These are phyloP conservation scores for Sphenostylis stenocarpa DNA, from an alignment of 306 rosid species.

Conservation along the genomic window DNA sequence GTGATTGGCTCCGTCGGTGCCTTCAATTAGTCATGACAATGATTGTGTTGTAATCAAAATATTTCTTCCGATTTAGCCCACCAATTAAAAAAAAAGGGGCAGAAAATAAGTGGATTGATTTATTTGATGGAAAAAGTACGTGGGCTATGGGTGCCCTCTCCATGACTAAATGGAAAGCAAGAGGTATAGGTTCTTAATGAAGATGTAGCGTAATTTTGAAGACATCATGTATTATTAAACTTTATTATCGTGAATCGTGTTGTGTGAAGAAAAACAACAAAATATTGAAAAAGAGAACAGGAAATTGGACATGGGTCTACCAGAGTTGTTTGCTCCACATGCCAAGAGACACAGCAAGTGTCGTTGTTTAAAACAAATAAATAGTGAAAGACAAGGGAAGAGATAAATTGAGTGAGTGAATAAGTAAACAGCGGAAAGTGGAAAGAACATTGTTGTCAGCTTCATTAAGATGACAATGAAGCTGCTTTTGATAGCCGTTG, in stretches of 20 bases:
- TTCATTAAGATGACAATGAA: slow-evolving; percentile 30
- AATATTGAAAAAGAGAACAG: not conserved
- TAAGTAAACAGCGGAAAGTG: not conserved
- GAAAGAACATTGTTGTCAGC: not conserved
- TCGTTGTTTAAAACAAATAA: slow-evolving; percentile 18
- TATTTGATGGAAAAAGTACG: not conserved
- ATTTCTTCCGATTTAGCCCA: not conserved
- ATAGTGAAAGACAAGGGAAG: not conserved
- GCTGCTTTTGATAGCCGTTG: slow-evolving; percentile 39
- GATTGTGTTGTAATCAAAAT: not conserved
- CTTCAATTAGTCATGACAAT: slow-evolving; percentile 8
- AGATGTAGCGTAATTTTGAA: slow-evolving; percentile 24
- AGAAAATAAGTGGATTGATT: not conserved
- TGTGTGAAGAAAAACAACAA: slow-evolving; percentile 18
- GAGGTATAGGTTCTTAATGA: slow-evolving; percentile 23
- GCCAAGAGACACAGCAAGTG: not conserved
- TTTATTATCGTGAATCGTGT: not conserved
- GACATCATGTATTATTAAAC: slow-evolving; percentile 17
- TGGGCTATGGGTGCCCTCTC: not conserved
- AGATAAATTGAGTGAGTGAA: slow-evolving; percentile 9
- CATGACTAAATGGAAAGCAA: not conserved
- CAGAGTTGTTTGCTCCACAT: not conserved
- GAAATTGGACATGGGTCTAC: slow-evolving; percentile 14
- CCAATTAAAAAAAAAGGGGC: not conserved
- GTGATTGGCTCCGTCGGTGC: slow-evolving; percentile 40